Evolutionary conservation across 495 filamentous ascomycete species (phyloP).

Genomic region (Annulohypoxylon maeteangense): DNA sequence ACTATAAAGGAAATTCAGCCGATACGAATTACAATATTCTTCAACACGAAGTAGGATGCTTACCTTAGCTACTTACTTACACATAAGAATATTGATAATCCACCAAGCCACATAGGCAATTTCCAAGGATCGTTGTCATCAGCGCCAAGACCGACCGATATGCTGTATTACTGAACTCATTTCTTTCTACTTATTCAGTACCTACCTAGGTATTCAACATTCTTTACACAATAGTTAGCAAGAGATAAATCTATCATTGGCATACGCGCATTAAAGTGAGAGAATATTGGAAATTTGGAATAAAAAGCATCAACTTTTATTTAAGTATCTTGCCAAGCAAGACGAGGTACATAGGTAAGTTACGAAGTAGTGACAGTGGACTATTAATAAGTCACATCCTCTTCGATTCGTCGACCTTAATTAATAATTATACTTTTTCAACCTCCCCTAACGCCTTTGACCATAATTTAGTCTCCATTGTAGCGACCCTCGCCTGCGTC

Average conservation of each 20-base stretch:
- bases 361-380: conserved; percentile 3
- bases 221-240: no score
- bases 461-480: conserved; percentile 32
- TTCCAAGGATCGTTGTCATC: no score
- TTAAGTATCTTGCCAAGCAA: not conserved
- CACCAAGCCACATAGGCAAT: no score
- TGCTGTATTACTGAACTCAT: no score
- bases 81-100: no score
- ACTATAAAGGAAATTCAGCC: not conserved
- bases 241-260: no score
- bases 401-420: not conserved
- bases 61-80: no score
- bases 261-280: not conserved
- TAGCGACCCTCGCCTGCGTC: conserved; percentile 42
- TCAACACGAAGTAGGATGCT: no score
- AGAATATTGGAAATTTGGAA: not conserved
- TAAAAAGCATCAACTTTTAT: conserved; percentile 32
- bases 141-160: no score
- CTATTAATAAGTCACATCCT: not conserved
- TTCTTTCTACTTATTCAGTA: no score
- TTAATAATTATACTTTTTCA: conserved; percentile 7
- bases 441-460: not conserved
- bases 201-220: no score
- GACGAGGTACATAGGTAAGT: not conserved
- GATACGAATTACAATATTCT: no score